These are phyloP conservation scores for Nakazawaea wyomingensis DNA, from an alignment of 805 yeast species.

Conservation along the genomic window DNA sequence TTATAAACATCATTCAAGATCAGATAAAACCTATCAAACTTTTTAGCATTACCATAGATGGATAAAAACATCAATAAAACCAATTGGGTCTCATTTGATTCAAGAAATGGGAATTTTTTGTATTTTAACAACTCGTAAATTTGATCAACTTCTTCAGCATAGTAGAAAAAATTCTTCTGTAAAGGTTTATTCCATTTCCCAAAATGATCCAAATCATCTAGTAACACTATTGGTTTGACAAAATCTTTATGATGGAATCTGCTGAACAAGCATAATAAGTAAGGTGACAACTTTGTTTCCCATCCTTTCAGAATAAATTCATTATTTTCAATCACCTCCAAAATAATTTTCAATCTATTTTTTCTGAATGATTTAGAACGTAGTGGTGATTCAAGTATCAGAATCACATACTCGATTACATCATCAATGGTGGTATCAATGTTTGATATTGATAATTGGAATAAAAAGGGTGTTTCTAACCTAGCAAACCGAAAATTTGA, in stretches of 20 bases:
- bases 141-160: background rate
- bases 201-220: background rate
- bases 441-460: conserved; percentile 16
- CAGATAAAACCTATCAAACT: background rate
- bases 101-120: conserved; percentile 1
- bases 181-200: background rate
- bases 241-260: background rate
- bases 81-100: background rate
- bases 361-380: background rate
- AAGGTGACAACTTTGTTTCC: conserved; percentile 7
- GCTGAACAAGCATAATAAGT: background rate
- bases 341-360: background rate
- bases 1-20: conserved; percentile 3
- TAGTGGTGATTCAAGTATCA: conserved; percentile 26
- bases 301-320: background rate
- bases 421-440: conserved; percentile 22
- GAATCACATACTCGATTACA: conserved; percentile 26
- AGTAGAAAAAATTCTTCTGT: background rate
- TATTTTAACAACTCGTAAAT: conserved; percentile 2
- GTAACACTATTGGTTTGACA: conserved; percentile 4
- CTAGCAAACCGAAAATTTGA: conserved; percentile 22
- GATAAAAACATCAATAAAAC: conserved; percentile 9
- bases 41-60: conserved; percentile 11
- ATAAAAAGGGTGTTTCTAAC: conserved; percentile 23
- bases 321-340: background rate